Evolutionary conservation across 148 eudicot species (phyloP), one percentile per base, ranked within the genome.

Genomic region (Rhododendron molle): DNA sequence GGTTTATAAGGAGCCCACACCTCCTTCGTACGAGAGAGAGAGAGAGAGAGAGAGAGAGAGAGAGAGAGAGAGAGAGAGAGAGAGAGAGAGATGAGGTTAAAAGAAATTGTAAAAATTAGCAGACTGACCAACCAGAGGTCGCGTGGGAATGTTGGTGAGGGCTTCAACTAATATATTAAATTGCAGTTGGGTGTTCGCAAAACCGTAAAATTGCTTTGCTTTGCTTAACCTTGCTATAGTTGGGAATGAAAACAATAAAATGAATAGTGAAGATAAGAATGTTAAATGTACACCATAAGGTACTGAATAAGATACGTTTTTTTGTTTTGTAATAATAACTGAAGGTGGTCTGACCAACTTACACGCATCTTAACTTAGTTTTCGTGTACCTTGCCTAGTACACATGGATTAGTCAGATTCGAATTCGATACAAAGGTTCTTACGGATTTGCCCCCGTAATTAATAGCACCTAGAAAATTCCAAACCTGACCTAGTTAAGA

Each of bases 121-220:
- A 67, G 88, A 79, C 90, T 88, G 84, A 88, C 93, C 90, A 87
- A 89, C 89, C 90, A 89, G 54, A 89, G 88, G 83, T 81, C 89
- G 89, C 91, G 90, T 91, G 90, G 60, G 83, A 38, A 78, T 82
- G 56, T 77, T 89, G 84, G 89, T 86, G 85, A 78, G 89, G 82
- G 56, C 76, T 77, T 85, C 52, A 62, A 78, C 83, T 81, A 38
- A 32, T 84, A 32, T 84, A 60, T 65, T 86, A 34, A 80, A 85
- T 81, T 84, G 49, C 72, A 58, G 20, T 67, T 15, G 12, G 32
- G 80, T 40, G 44, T 82, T 71, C 23, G 16, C n/a, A 36, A 73
- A 67, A 46, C 72, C 77, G 71, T 65, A 21, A 72, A 76, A 77
- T 52, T 65, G 46, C 71, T 65, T 76, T 84, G 12, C 49, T 28